Evolutionary conservation across 1,284 basidiomycete genomes (phyloP), one percentile per base, ranked within the genome.

Genomic region (Serendipita sp.): DNA sequence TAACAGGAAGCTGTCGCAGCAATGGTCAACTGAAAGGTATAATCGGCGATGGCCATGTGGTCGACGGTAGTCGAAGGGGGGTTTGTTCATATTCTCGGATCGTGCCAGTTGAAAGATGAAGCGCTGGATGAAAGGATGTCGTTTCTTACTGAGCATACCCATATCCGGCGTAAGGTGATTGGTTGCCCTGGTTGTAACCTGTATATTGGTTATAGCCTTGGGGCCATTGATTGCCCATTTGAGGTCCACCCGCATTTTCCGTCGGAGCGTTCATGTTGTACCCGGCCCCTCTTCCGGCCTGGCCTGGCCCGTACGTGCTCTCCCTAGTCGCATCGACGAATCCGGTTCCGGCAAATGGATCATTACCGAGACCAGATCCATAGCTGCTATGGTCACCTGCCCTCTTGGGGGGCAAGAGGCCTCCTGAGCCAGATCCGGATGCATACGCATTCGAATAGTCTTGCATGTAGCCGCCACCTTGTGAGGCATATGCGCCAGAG

Each of bases 321-420:
- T 58, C 53, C 15, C 53, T 22, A 8, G 29, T 58, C 5, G 53
- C 53, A n/a, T 58, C 53, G 53, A 58, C 53, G 32, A 58, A 58
- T 12, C 53, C 53, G 32, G 53, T 58, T n/a, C 53, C 53, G 8
- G 53, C 53, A 35, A 58, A 58, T 10, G 53, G 53, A 58, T 58
- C 53, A 58, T 32, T 58, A 26, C 53, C 29, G 12, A 58, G 32
- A 30, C 15, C 53, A 32, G 29, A 32, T n/a, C 53, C 53, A 58
- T 22, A 58, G 10, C 29, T 32, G 26, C 22, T 58, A 34, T 58
- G 53, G 17, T 58, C 53, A 34, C 53, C 53, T 8, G 26, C 34
- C 10, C 53, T 12, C 26, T 30, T 32, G 53, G 53, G 53, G 5
- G 53, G 53, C 32, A n/a, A 4, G 29, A 58, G 53, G n/a, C 53